phyloP scores from a whole-genome alignment of 2,329 filamentous ascomycete genomes.

The Diaporthe citriasiana region DNA sequence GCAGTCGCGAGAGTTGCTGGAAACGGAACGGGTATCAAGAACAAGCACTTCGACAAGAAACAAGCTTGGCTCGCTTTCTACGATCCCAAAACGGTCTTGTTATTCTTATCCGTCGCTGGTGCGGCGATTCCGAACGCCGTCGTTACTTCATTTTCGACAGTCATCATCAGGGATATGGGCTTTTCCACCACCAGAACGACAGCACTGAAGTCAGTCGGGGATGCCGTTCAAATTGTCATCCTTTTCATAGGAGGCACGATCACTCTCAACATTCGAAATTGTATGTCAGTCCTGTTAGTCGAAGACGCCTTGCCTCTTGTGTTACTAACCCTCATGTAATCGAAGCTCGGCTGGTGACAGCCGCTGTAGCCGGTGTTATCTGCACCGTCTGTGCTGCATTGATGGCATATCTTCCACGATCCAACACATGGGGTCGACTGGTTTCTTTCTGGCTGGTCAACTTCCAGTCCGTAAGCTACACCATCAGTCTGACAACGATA shows the following conservation, averaged over 20 bases:
- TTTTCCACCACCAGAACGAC: constrained; percentile 12
- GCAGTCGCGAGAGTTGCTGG: neutral
- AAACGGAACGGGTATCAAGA: constrained; percentile 18
- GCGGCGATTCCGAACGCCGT: neutral
- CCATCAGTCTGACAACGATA: constrained; percentile 52
- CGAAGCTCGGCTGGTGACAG: constrained; percentile 45
- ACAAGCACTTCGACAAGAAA: constrained; percentile 9
- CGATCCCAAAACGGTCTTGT: constrained; percentile 3
- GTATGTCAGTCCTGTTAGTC: neutral
- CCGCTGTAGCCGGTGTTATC: constrained; percentile 52
- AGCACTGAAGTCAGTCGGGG: constrained; percentile 13
- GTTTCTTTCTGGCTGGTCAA: constrained; percentile 56
- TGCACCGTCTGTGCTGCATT: constrained; percentile 53
- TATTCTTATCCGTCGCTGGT: neutral
- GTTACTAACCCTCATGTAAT: neutral
- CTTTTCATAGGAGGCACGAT: constrained; percentile 53
- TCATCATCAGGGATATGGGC: constrained; percentile 19
- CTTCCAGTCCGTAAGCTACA: constrained; percentile 54
- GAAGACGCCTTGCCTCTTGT: no score
- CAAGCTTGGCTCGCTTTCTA: constrained; percentile 6
- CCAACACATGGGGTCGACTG: constrained; percentile 53
- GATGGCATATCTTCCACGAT: constrained; percentile 52
- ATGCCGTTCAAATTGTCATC: constrained; percentile 48
- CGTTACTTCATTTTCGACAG: constrained; percentile 9
- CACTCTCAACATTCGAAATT: constrained; percentile 53